These are phyloP conservation scores for Plantago major DNA, from an alignment of 257 asterid species.

Conservation along the genomic window DNA sequence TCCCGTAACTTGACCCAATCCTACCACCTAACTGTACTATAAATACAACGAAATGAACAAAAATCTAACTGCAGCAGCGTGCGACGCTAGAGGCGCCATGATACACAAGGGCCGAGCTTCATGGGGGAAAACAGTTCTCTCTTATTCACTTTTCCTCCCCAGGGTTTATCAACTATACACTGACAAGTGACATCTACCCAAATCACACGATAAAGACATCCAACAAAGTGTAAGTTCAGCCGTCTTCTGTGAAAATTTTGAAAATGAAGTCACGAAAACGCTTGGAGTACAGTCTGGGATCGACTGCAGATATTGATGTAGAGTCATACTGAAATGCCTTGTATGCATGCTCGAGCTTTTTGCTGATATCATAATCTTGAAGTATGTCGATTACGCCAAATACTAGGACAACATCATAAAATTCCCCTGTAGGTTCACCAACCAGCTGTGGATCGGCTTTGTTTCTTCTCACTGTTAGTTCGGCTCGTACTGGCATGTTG, in stretches of 20 bases:
- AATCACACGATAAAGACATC: not conserved
- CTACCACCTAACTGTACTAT: conserved; percentile 20
- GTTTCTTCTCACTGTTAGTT: conserved; percentile 28
- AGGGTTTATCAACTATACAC: conserved; percentile 2
- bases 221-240: not conserved
- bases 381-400: conserved; percentile 37
- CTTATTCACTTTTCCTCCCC: not conserved
- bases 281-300: conserved; percentile 35
- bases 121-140: not conserved
- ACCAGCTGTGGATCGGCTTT: conserved; percentile 23
- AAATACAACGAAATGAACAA: conserved; percentile 15
- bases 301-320: conserved; percentile 36
- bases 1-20: conserved; percentile 26
- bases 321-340: conserved; percentile 37
- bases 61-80: conserved; percentile 3
- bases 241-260: conserved; percentile 33
- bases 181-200: conserved; percentile 2
- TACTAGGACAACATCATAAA: conserved; percentile 26
- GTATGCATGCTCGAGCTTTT: conserved; percentile 44
- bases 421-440: conserved; percentile 34
- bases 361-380: conserved; percentile 38
- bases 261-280: conserved; percentile 38
- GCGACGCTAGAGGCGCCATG: conserved; percentile 11
- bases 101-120: conserved; percentile 8
- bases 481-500: conserved; percentile 32